Evolutionary conservation across 768 basidiomycete species (phyloP).

Genomic region (Pleurotus tuber-regium): DNA sequence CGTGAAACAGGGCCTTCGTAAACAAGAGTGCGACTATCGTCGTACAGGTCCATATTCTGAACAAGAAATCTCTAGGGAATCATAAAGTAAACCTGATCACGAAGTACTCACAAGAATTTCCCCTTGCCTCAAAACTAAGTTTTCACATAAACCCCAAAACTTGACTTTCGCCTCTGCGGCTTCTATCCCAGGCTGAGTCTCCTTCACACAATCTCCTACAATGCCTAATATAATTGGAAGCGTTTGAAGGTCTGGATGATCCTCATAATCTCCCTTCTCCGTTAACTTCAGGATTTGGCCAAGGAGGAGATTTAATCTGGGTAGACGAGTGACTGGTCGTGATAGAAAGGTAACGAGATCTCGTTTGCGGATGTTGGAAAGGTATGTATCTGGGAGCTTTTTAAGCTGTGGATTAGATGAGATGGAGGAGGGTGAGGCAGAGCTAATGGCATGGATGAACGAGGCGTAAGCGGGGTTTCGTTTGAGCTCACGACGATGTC

Average conservation of each 20-base stretch:
- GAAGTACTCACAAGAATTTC: conserved; percentile 69
- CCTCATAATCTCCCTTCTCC: conserved; percentile 41
- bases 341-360: conserved; percentile 82
- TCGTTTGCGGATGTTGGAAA: conserved; percentile 69
- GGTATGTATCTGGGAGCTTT: conserved; percentile 23
- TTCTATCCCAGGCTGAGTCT: conserved; percentile 86
- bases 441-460: conserved; percentile 60
- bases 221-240: conserved; percentile 72
- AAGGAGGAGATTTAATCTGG: conserved; percentile 72
- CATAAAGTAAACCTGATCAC: background rate
- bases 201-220: conserved; percentile 71
- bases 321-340: conserved; percentile 85
- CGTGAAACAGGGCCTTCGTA: conserved; percentile 65
- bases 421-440: conserved; percentile 1
- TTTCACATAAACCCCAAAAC: conserved; percentile 79
- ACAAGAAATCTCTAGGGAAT: background rate
- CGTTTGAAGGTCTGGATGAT: conserved; percentile 78
- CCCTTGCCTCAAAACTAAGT: conserved; percentile 68
- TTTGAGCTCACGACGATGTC: conserved; percentile 73
- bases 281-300: conserved; percentile 69
- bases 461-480: conserved; percentile 63
- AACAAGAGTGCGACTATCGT: conserved; percentile 70
- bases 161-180: conserved; percentile 91
- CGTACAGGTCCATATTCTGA: conserved; percentile 82
- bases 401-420: background rate